Evolutionary conservation across 2,329 filamentous ascomycete genomes (phyloP).

Genomic region (Pseudogymnoascus sp.): DNA sequence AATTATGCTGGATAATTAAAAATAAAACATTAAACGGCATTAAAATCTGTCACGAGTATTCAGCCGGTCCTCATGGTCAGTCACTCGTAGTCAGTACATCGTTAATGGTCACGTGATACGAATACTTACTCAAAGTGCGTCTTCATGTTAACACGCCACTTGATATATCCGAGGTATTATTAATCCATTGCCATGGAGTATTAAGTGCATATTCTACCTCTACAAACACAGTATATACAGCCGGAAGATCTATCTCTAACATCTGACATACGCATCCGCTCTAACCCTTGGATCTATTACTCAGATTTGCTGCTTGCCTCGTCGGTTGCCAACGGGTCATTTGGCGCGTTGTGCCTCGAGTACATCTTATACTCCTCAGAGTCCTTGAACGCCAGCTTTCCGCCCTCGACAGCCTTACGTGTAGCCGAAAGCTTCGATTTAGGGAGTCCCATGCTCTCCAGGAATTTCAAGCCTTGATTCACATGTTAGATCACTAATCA

Average conservation of each 20-base stretch:
- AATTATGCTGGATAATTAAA: not conserved
- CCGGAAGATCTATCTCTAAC: not conserved
- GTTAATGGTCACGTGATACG: not conserved
- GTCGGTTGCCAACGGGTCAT: slow-evolving; percentile 14
- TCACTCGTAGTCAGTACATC: not conserved
- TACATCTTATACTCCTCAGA: slow-evolving; percentile 55
- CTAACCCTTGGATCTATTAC: not conserved
- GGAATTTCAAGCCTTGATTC: slow-evolving; percentile 47
- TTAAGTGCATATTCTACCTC: slow-evolving; percentile 3
- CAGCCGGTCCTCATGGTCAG: not conserved
- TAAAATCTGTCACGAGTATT: not conserved
- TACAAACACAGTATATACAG: slow-evolving; percentile 2
- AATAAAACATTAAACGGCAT: not conserved
- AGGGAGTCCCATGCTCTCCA: slow-evolving; percentile 59
- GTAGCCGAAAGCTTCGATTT: slow-evolving; percentile 50
- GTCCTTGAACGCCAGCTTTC: slow-evolving; percentile 49
- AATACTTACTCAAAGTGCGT: not conserved
- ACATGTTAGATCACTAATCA: slow-evolving; percentile 11
- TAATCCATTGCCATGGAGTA: slow-evolving; percentile 4
- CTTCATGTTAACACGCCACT: not conserved
- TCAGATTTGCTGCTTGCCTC: not conserved
- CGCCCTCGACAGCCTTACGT: slow-evolving; percentile 51
- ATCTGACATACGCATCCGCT: not conserved
- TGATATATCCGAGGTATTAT: not conserved
- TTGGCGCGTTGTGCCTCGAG: slow-evolving; percentile 48